These are phyloP conservation scores for Filosporella fistucella DNA, from an alignment of 495 filamentous ascomycete species.

Conservation along the genomic window DNA sequence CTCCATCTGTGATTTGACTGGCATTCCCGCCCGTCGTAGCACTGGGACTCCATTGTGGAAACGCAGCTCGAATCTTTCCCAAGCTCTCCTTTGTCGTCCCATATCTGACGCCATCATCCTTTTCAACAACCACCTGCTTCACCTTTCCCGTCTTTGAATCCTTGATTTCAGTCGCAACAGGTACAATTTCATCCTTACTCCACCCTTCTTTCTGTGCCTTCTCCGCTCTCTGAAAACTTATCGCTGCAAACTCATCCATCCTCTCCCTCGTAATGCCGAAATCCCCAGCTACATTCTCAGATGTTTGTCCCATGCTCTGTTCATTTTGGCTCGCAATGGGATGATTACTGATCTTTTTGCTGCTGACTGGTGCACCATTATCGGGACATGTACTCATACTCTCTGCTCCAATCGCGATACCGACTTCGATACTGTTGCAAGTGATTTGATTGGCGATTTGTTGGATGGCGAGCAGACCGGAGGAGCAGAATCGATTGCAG, in stretches of 20 bases:
- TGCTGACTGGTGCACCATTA: conserved; percentile 21
- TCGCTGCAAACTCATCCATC: conserved; percentile 81
- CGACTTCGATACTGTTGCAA: conserved; percentile 75
- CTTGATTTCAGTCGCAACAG: conserved; percentile 74
- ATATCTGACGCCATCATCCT: conserved; percentile 82
- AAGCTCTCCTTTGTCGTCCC: conserved; percentile 83
- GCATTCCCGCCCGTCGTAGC: conserved; percentile 90
- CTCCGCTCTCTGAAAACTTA: conserved; percentile 82
- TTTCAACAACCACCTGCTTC: conserved; percentile 66
- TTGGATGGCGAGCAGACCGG: conserved; percentile 88
- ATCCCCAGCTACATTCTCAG: conserved; percentile 89
- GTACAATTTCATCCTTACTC: conserved; percentile 92
- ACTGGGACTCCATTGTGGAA: conserved; percentile 69
- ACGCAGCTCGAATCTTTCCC: conserved; percentile 83
- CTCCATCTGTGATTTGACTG: conserved; percentile 90
- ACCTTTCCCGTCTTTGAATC: conserved; percentile 74
- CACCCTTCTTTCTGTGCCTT: conserved; percentile 85
- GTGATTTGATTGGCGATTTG: conserved; percentile 89
- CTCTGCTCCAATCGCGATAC: conserved; percentile 84
- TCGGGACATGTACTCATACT: conserved; percentile 54
- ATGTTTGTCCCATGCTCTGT: conserved; percentile 95
- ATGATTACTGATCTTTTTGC: conserved; percentile 57
- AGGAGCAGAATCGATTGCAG: conserved; percentile 95
- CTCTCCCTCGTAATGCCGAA: conserved; percentile 73
- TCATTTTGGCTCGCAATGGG: conserved; percentile 72